Base-by-base conservation (phyloP, 768 basidiomycete species). In the Rhodocollybia butyracea region DNA sequence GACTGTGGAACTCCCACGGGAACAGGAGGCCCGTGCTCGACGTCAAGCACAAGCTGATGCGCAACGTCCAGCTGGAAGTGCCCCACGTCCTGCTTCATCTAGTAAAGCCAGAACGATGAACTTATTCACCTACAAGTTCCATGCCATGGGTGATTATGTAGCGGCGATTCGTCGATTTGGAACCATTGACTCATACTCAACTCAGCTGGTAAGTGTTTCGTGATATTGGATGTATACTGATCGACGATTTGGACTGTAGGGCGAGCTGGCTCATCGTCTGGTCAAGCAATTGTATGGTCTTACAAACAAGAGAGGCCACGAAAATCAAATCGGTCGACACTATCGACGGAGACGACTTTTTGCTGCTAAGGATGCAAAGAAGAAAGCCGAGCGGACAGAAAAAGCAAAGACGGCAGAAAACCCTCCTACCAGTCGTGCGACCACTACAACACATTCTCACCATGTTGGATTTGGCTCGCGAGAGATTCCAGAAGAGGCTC, bases 141-240 rank as follows among this genome's bases (percentile, higher is more conserved):
- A 73, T 57, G 60, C 67, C 0, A 53, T 78, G 0, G 71, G 69
- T 0, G 66, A 77, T 47, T 72, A 73, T 38, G 56, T 64, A 0
- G 24, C 46, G 0, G 42, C 51, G 0, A 73, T 76, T 8, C 15
- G 24, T 0, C 0, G 2, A 0, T 67, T 62, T 38, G 72, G 77
- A 0, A 73, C 70, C 0, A 68, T 68, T 2, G 72, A 78, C 41
- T 65, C 62, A 2, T 77, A 71, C 53, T 69, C 70, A 0, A 76
- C 72, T 1, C 68, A 73, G 27, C 45, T 63, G 12, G 75, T 77
- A 48, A 46, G 62, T 31, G 59, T 29, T 39, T 30, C 8, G 31
- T 40, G 1, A 21, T 5, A 27, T 39, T 7, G 15, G 46, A 1
- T 48, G 7, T 29, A 3, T 12, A 45, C n/a, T 43, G 13, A 2